These are phyloP conservation scores for Neocucurbitaria cava DNA, from an alignment of 2,329 filamentous ascomycete species.

Conservation along the genomic window DNA sequence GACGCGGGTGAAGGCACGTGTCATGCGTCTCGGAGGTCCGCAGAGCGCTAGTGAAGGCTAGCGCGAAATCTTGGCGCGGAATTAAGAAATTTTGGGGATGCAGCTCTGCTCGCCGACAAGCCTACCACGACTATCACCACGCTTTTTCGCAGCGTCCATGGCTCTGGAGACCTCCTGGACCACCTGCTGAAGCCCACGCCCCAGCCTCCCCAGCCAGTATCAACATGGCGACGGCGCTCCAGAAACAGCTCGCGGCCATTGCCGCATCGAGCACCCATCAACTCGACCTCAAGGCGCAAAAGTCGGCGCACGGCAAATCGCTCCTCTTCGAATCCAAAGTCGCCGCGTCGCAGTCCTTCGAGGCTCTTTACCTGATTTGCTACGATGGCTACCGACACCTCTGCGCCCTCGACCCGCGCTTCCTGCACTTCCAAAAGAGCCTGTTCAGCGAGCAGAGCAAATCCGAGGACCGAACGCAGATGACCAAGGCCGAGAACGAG, in stretches of 20 bases:
- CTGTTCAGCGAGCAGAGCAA: conserved; percentile 96
- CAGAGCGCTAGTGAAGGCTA: conserved; percentile 14
- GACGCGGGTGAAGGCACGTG: neutral
- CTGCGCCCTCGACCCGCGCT: conserved; percentile 83
- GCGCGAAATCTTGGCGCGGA: conserved; percentile 29
- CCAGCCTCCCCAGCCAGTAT: neutral
- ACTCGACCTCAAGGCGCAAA: conserved; percentile 91
- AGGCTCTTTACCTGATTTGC: conserved; percentile 86
- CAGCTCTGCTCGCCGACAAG: conserved; percentile 2
- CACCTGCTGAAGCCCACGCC: neutral
- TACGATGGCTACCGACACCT: conserved; percentile 89
- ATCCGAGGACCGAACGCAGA: conserved; percentile 82
- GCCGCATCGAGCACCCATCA: conserved; percentile 88
- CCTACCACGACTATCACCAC: conserved; percentile 27
- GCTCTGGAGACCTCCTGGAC: conserved; percentile 12
- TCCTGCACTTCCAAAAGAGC: conserved; percentile 74
- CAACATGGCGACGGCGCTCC: conserved; percentile 78
- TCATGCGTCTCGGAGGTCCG: conserved; percentile 15
- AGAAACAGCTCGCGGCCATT: conserved; percentile 92
- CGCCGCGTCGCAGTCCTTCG: conserved; percentile 87
- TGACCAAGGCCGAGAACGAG: conserved; percentile 81
- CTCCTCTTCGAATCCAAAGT: conserved; percentile 88
- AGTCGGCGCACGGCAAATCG: conserved; percentile 89
- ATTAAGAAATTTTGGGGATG: conserved; percentile 22
- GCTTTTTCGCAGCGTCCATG: conserved; percentile 33